Percentiles rank a stretch among this genome's conserved stretches.
These are phyloP conservation scores for Nigrospora osmanthi DNA, from an alignment of 2,329 filamentous ascomycete species.

Conservation along the genomic window DNA sequence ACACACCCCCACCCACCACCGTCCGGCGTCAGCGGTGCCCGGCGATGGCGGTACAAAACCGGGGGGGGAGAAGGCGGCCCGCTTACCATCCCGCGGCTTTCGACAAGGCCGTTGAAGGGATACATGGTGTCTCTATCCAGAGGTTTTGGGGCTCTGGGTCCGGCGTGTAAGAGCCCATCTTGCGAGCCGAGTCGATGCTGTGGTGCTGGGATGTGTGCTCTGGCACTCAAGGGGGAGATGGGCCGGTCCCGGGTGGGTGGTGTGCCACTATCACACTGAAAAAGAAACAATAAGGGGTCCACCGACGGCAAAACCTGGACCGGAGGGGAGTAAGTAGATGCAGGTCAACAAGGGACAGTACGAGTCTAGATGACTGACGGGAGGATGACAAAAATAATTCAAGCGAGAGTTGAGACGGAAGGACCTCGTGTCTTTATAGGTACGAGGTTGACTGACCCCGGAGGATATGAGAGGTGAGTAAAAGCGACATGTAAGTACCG, in stretches of 20 bases:
- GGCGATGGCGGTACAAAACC: not conserved
- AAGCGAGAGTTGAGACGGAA: no score
- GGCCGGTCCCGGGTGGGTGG: not conserved
- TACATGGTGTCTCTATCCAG: slow-evolving; percentile 66
- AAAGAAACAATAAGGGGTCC: no score
- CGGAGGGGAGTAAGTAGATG: no score
- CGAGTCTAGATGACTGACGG: no score
- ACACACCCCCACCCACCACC: not conserved
- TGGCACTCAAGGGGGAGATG: not conserved
- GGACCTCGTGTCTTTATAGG: no score
- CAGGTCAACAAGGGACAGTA: no score
- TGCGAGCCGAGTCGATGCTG: not conserved
- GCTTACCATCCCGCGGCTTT: slow-evolving; percentile 63
- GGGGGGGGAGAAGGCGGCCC: not conserved
- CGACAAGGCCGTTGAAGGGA: slow-evolving; percentile 60
- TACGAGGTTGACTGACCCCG: no score
- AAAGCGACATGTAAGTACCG: no score
- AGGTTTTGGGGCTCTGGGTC: slow-evolving; percentile 37
- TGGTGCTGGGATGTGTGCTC: no score
- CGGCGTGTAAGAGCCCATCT: slow-evolving; percentile 31
- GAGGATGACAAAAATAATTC: no score
- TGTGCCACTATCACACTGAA: not conserved
- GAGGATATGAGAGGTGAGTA: no score
- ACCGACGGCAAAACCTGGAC: no score
- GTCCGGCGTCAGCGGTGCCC: not conserved